A percentile compares a stretch with the other conserved stretches of the same genome.
These are phyloP conservation scores for Solanum etuberosum DNA, from an alignment of 257 asterid species.

Conservation along the genomic window DNA sequence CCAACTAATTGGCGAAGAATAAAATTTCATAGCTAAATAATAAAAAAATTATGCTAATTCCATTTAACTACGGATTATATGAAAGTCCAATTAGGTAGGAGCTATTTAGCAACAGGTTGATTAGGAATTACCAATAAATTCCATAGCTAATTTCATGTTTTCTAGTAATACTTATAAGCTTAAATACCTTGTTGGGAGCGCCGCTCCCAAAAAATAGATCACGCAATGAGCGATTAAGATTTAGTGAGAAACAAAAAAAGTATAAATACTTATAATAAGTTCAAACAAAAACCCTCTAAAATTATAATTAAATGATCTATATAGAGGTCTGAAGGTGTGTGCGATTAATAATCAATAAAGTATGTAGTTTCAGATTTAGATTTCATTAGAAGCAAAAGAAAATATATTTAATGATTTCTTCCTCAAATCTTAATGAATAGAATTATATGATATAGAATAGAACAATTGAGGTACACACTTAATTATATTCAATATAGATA, in stretches of 20 bases:
- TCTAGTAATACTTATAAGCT: background rate
- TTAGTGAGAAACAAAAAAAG: no score
- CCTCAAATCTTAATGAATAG: background rate
- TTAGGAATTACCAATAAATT: background rate
- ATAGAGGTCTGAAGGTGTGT: no score
- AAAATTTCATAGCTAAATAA: background rate
- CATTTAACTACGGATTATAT: background rate
- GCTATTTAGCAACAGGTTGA: background rate
- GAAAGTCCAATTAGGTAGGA: background rate
- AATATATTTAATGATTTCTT: background rate
- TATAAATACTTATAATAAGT: background rate
- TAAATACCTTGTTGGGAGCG: background rate
- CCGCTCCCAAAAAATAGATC: rapidly evolving
- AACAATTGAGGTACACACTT: background rate
- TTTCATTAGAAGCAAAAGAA: background rate
- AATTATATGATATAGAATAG: background rate
- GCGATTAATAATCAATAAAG: no score
- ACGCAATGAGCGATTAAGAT: background rate
- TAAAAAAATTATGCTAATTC: background rate
- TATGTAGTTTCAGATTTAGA: no score
- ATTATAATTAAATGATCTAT: no score
- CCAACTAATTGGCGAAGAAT: rapidly evolving
- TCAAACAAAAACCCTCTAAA: background rate
- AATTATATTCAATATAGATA: no score
- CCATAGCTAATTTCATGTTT: background rate